Percentiles rank a stretch among this genome's conserved stretches.
Conservation (phyloP, 169 alveolate species). For the Plasmodium vivax region DNA sequence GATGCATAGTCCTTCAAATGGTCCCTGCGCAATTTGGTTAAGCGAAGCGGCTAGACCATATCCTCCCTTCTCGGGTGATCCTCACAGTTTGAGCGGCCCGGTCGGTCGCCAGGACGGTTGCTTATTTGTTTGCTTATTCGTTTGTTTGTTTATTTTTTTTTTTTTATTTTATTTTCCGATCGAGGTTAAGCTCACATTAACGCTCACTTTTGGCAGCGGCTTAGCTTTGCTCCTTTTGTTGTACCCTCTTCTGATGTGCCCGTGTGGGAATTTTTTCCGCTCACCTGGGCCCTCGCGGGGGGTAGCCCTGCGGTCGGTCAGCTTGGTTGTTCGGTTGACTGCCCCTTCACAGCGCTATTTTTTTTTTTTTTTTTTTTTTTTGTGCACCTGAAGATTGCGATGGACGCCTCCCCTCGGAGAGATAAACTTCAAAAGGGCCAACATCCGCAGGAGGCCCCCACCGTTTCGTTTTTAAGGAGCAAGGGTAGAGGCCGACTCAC, state of each 20-base stretch:
- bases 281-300: neutral
- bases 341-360: neutral
- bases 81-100: neutral
- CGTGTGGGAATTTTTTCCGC: neutral
- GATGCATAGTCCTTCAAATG: neutral
- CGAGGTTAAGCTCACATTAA: neutral
- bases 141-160: neutral
- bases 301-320: neutral
- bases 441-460: neutral
- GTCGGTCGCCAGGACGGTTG: no score
- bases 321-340: neutral
- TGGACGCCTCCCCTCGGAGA: neutral
- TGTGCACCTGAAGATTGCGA: neutral
- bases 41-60: neutral
- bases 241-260: neutral
- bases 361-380: conserved; percentile 10
- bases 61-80: neutral
- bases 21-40: neutral
- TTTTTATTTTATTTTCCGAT: neutral
- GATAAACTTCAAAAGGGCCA: neutral
- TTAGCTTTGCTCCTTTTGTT: neutral
- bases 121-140: no score
- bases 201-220: neutral
- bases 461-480: neutral
- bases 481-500: neutral